Evolutionary conservation across 768 basidiomycete species (phyloP), one percentile per base, ranked within the genome.

Genomic region (Auriculariales sp.): DNA sequence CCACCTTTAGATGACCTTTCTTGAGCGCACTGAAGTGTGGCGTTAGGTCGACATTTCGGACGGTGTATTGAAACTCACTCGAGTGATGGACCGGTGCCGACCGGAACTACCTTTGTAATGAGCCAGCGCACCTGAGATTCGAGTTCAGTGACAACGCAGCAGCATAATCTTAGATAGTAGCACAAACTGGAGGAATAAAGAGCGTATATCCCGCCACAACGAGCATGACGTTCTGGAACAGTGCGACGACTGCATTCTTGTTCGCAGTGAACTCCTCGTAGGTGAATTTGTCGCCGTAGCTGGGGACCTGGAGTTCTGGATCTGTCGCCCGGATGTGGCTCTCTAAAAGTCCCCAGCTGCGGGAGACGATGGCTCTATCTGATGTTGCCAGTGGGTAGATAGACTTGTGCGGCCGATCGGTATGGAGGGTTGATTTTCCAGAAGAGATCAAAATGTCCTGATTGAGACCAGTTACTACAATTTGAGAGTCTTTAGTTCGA

Each of bases 241-340:
- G 36, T 10, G 75, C 68, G n/a, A 65, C 57, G 3, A 78, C 5
- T 25, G 22, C 22, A 19, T 44, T 44, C 39, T 19, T 24, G 4
- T 7, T 11, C 9, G 39, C 19, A 10, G 27, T 9, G 51, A 83
- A 83, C 62, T 93, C 90, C 46, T 79, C 77, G 61, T 92, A 94
- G 36, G 67, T 67, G 69, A 95, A 90, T 2, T 73, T 58, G 0
- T 76, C 67, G 4, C 87, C 92, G 57, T 93, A 92, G 12, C 62
- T 46, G 7, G n/a, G 35, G 22, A 44, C 19, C 39, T 24, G 11
- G 39, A n/a, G n/a, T 10, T 15, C 22, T 10, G 39, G 19, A 44
- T 24, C 22, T 24, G 22, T 7, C 22, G 14, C 39, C 22, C 39
- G n/a, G n/a, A n/a, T n/a, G 4, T 44, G 63, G 39, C 65, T 58